Evolutionary conservation across 169 alveolate genomes (phyloP), one percentile per base, ranked within the genome.

Genomic region (Plasmodium gaboni): DNA sequence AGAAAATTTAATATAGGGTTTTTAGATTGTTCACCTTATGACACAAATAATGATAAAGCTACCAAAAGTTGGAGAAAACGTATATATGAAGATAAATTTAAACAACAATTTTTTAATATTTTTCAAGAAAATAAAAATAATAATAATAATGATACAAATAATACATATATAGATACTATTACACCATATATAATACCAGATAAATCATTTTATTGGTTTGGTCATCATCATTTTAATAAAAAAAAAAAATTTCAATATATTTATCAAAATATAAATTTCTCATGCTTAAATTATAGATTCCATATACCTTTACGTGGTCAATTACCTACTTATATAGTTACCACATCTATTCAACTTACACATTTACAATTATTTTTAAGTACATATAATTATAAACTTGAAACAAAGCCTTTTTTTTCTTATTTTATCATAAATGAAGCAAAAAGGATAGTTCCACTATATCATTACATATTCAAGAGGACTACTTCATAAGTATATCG

Each of bases 21-120:
- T 68, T 57, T 92, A 8, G 93, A 92, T 24, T 87, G 93, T 67
- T 87, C 94, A 1, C 94, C 94, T 9, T 59, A 78, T 19, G 48
- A 87, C 3, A 91, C 44, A 38, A 42, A 63, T 26, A 57, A 67
- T 67, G 90, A 80, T 7, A 9, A 53, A 7, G 0, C 28, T 2
- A 28, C 57, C 12, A 17, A 80, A n/a, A 65, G 65, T 38, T 80
- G 90, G 90, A 51, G 90, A 44, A 65, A 67, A 59, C 24, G 38
- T 17, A 80, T 80, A 80, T 80, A 68, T 24, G 85, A 80, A 22
- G 26, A 65, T 55, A 38, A 80, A 4, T 80, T 80, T 80, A 80
- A 80, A 8, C 42, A 15, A 5, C 5, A 19, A 53, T 80, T 80
- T 80, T 80, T 51, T 68, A 50, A 78, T 19, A 28, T 78, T 2